Conservation (phyloP, 2,329 filamentous ascomycete species). For the Aspergillus novoparasiticus region DNA sequence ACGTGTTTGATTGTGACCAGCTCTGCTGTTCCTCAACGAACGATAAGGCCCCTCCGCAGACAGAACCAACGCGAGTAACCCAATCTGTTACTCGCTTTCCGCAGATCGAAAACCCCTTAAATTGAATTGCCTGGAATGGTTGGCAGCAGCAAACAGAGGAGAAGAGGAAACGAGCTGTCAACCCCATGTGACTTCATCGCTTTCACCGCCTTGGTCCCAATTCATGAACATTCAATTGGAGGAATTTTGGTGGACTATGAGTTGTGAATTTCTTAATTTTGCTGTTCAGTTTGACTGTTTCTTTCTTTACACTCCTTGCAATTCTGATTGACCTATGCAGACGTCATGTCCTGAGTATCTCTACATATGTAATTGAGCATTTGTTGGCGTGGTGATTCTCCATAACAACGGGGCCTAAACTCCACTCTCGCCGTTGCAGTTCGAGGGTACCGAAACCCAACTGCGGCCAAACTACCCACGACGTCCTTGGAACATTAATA, state of each 20-base stretch:
- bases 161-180: conserved; percentile 24
- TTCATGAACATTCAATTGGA: conserved; percentile 1
- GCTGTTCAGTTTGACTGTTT: not conserved
- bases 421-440: conserved; percentile 22
- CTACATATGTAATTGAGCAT: not conserved
- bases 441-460: conserved; percentile 5
- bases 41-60: not conserved
- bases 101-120: not conserved
- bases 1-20: conserved; percentile 6
- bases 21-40: not conserved
- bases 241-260: not conserved
- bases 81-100: not conserved
- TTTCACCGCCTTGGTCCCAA: conserved; percentile 22
- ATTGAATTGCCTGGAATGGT: not conserved
- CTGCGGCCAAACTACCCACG: conserved; percentile 1
- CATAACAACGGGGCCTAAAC: conserved; percentile 29
- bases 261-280: not conserved
- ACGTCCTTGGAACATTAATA: conserved; percentile 9
- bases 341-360: not conserved
- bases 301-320: not conserved
- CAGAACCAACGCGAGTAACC: not conserved
- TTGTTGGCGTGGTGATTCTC: conserved; percentile 15
- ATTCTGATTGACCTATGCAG: not conserved
- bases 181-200: conserved; percentile 37
- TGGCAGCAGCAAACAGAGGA: not conserved